A percentile compares a stretch with the other conserved stretches of the same genome.
Evolutionary conservation across 495 filamentous ascomycete genomes (phyloP).

Genomic region (Aspergillus mulundensis): DNA sequence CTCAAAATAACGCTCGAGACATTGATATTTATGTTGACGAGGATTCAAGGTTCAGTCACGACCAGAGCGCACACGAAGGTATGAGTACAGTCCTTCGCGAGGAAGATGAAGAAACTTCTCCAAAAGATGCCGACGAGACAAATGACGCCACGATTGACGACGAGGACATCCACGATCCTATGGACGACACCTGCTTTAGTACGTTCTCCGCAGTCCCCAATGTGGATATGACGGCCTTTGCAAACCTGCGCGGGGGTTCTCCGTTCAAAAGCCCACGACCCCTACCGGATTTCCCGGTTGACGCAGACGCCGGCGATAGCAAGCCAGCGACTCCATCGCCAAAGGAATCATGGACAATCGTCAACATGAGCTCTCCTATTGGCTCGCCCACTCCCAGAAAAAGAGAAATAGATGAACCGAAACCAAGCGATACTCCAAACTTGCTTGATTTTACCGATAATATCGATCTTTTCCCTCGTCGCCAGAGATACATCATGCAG

Average conservation of each 20-base stretch:
- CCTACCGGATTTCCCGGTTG: conserved; percentile 28
- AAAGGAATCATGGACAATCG: conserved; percentile 27
- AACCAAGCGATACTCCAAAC: conserved; percentile 35
- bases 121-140: conserved; percentile 20
- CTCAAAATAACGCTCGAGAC: conserved; percentile 21
- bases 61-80: conserved; percentile 36
- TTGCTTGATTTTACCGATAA: conserved; percentile 88
- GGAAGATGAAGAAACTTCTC: conserved; percentile 16
- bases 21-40: conserved; percentile 32
- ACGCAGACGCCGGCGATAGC: neutral
- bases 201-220: conserved; percentile 78
- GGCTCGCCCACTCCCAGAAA: conserved; percentile 59
- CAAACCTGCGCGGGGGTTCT: conserved; percentile 58
- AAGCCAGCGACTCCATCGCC: conserved; percentile 35
- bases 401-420: conserved; percentile 51
- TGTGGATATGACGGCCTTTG: conserved; percentile 77
- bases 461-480: conserved; percentile 51
- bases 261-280: conserved; percentile 44
- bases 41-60: conserved; percentile 25
- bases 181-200: conserved; percentile 82
- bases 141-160: conserved; percentile 20
- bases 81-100: conserved; percentile 42
- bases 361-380: conserved; percentile 38
- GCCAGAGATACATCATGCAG: conserved; percentile 35
- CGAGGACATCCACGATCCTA: conserved; percentile 29